Percentiles rank a stretch among this genome's conserved stretches.
Evolutionary conservation across 164 flowering plant species (phyloP).

Genomic region (Chimonanthus salicifolius): DNA sequence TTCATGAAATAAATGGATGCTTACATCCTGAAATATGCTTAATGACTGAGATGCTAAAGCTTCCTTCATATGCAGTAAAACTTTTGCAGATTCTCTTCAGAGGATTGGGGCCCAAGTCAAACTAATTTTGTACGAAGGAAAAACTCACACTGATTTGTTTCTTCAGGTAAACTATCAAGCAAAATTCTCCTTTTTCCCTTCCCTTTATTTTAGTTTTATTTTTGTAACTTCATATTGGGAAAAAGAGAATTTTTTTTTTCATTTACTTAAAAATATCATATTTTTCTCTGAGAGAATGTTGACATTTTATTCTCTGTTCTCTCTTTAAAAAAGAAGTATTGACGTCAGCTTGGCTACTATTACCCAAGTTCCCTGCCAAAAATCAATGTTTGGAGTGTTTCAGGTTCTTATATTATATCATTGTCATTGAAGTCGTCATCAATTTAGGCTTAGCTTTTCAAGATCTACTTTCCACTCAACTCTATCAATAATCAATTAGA

Average conservation of each 20-base stretch:
- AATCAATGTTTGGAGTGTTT: no score
- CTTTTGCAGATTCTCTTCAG: constrained; percentile 56
- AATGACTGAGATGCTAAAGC: background rate
- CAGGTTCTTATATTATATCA: no score
- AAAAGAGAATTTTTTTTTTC: no score
- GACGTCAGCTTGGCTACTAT: no score
- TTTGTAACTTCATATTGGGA: background rate
- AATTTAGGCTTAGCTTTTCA: no score
- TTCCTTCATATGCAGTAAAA: constrained; percentile 40
- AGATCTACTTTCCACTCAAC: no score
- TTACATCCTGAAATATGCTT: background rate
- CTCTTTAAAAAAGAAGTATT: no score
- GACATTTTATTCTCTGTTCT: background rate
- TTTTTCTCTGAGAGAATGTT: background rate
- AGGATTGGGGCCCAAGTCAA: constrained; percentile 61
- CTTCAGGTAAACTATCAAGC: constrained; percentile 52
- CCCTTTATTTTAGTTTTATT: background rate
- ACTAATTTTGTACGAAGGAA: constrained; percentile 64
- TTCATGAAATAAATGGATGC: background rate
- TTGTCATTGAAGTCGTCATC: no score
- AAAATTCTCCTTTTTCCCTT: background rate
- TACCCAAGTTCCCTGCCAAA: no score
- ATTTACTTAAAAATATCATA: no score
- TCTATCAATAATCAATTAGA: no score
- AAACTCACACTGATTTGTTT: constrained; percentile 92